Evolutionary conservation across 1,139 yeast genomes (phyloP), one percentile per base, ranked within the genome.

Genomic region (Kurtzmaniella quercitrusa): DNA sequence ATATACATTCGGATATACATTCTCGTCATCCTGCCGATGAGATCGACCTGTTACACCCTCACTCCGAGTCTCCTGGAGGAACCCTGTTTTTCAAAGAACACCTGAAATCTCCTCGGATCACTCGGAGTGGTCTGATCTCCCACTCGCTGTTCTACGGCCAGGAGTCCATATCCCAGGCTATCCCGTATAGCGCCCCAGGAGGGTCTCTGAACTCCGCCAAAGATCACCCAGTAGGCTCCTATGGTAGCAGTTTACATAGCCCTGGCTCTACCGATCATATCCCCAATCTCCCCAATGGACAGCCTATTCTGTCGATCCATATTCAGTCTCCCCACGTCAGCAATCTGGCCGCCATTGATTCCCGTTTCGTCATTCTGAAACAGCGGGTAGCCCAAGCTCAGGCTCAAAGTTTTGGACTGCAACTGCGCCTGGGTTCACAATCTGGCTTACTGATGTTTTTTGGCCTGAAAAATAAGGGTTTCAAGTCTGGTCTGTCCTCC

Each of bases 121-220:
- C 65, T 38, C 61, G 74, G 34, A 70, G 74, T 40, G 72, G 73
- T 46, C 73, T 77, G 19, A 62, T 70, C 27, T 63, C 77, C 3
- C 76, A 70, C 52, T 63, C 74, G 25, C 65, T 72, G 21, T 69
- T 70, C 45, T 56, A 65, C 44, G 64, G 65, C n/a, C 59, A 61
- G 34, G 77, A 73, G 47, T 74, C 83, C 44, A 66, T 82, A 50
- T 78, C 87, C 11, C 68, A 80, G 17, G 74, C 80, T 41, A 84
- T 85, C 43, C 93, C 93, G 0, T 85, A 82, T 59, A 73, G 84
- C 7, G 90, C 83, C 2, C 93, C 93, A 1, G 85, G 85, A 11
- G 81, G 82, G 3, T 65, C 75, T 42, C 49, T 52, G 23, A 29
- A 21, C 14, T 8, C 16, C 18, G 10, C 16, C 16, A 31, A 15